phyloP scores from a whole-genome alignment of 2,329 filamentous ascomycete genomes.

The Acrodontium crateriforme region DNA sequence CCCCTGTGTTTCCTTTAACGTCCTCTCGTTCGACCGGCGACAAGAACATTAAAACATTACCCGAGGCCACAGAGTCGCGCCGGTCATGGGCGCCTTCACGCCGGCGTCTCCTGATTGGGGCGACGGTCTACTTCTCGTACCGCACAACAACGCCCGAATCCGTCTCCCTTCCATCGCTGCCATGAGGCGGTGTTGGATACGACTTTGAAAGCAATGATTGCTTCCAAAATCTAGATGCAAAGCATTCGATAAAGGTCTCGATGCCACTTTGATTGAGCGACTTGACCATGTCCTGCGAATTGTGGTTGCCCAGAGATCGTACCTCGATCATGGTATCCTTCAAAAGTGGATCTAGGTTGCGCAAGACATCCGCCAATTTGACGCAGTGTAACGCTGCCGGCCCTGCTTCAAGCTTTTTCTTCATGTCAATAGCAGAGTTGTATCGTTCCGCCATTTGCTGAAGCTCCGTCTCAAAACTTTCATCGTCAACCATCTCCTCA shows the following conservation, averaged over 20 bases:
- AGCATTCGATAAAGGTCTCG: not conserved
- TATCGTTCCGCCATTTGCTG: conserved; percentile 3
- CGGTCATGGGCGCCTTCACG: no score
- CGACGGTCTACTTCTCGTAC: no score
- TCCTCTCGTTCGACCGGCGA: no score
- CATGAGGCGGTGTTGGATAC: no score
- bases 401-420: conserved; percentile 2
- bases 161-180: not conserved
- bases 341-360: conserved; percentile 3
- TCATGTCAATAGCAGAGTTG: conserved; percentile 3
- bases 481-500: conserved; percentile 2
- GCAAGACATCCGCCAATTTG: conserved; percentile 7
- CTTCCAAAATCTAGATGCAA: conserved; percentile 1
- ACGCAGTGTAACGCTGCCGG: conserved; percentile 6
- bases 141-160: no score
- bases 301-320: not conserved
- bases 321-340: not conserved
- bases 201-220: not conserved
- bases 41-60: no score
- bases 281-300: not conserved
- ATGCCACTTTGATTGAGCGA: not conserved
- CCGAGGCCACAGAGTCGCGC: no score
- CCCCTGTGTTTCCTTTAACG: no score
- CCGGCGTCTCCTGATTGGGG: no score
- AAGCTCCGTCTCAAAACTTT: conserved; percentile 6